phyloP scores from a whole-genome alignment of 352 stramenopile species.

The Globisporangium mamillatum region DNA sequence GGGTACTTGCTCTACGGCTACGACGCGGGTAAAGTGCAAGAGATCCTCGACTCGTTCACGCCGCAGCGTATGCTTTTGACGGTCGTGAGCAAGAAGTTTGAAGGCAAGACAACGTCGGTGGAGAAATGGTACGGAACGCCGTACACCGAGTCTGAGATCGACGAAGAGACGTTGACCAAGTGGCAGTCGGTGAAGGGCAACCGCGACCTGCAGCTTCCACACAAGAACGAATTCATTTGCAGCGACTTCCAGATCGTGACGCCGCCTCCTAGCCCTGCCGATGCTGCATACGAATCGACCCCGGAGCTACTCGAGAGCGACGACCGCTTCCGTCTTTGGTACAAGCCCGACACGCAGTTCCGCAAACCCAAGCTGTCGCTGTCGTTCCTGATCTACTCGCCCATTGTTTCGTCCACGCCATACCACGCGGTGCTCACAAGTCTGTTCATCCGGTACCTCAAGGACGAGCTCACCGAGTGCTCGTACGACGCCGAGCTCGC shows the following conservation, averaged over 20 bases:
- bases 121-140: slow-evolving; percentile 73
- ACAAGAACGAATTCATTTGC: slow-evolving; percentile 77
- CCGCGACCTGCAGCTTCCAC: slow-evolving; percentile 40
- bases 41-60: slow-evolving; percentile 49
- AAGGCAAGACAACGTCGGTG: slow-evolving; percentile 37
- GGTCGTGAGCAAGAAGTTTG: slow-evolving; percentile 68
- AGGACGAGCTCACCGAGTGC: slow-evolving; percentile 85
- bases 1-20: slow-evolving; percentile 66
- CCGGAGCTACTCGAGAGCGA: slow-evolving; percentile 29
- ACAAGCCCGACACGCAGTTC: slow-evolving; percentile 89
- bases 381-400: slow-evolving; percentile 71
- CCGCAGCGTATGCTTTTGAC: slow-evolving; percentile 58
- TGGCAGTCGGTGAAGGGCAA: slow-evolving; percentile 39
- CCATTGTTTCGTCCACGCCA: slow-evolving; percentile 48
- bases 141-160: slow-evolving; percentile 46
- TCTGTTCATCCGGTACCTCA: slow-evolving; percentile 71
- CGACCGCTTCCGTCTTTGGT: slow-evolving; percentile 64
- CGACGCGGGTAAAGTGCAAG: slow-evolving; percentile 45
- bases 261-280: not conserved
- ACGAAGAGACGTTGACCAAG: slow-evolving; percentile 27
- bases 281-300: slow-evolving; percentile 5
- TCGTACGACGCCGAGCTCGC: slow-evolving; percentile 76
- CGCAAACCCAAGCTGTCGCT: slow-evolving; percentile 90
- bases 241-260: slow-evolving; percentile 67
- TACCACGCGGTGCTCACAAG: slow-evolving; percentile 71